phyloP scores from a whole-genome alignment of 345 rosid genomes.

The Eucalyptus tenuipes region DNA sequence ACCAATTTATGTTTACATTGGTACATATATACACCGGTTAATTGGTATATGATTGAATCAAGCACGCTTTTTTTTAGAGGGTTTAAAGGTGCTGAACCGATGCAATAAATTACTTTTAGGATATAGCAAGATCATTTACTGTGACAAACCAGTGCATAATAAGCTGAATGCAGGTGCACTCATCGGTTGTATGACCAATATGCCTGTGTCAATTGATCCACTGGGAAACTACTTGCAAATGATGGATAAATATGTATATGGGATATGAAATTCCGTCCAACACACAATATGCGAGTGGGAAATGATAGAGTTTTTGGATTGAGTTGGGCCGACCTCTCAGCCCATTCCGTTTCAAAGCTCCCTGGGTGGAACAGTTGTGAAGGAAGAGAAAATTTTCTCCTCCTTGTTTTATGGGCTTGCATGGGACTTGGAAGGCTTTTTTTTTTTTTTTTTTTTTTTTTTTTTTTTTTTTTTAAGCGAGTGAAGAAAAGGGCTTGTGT shows the following conservation, averaged over 20 bases:
- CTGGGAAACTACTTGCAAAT: background rate
- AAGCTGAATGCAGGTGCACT: background rate
- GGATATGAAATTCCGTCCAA: background rate
- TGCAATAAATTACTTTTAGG: background rate
- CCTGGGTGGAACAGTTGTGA: background rate
- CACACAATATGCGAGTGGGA: background rate
- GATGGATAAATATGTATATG: background rate
- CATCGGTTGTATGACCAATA: background rate
- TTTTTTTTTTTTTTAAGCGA: background rate
- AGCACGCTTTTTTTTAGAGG: background rate
- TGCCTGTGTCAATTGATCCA: background rate
- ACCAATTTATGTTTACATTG: background rate
- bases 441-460: too few relatives aligned
- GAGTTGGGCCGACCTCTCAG: background rate
- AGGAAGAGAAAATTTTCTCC: background rate
- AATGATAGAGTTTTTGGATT: background rate
- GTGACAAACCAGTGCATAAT: background rate
- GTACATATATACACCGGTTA: background rate
- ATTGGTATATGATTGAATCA: background rate
- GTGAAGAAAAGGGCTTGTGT: background rate
- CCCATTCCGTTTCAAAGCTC: background rate
- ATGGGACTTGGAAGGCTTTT: background rate
- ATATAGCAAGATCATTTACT: background rate
- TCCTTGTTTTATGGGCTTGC: background rate
- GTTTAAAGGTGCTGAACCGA: background rate